Conservation (phyloP, 495 filamentous ascomycete genomes). For the Amphirosellinia nigrospora region DNA sequence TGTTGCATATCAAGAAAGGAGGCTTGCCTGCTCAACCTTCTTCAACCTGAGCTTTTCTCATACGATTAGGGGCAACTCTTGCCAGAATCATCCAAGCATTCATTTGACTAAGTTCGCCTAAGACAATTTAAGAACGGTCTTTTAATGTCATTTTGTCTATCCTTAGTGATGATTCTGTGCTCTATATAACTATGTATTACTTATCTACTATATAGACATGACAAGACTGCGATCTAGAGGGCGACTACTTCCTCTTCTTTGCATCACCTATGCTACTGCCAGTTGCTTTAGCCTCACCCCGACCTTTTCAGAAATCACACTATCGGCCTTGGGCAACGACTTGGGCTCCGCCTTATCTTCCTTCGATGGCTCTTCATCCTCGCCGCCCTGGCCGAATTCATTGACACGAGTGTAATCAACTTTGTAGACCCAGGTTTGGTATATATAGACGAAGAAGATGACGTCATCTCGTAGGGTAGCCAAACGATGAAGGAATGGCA, state of each 20-base stretch:
- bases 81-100: not conserved
- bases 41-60: not conserved
- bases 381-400: conserved; percentile 97
- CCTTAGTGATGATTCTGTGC: not conserved
- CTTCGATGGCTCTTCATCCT: conserved; percentile 66
- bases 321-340: conserved; percentile 32
- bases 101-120: not conserved
- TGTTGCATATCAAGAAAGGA: not conserved
- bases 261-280: conserved; percentile 51
- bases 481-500: conserved; percentile 94
- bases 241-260: conserved; percentile 55
- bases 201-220: not conserved
- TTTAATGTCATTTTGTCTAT: not conserved
- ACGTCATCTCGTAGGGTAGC: conserved; percentile 94
- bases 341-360: conserved; percentile 32
- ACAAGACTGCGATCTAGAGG: not conserved
- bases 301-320: conserved; percentile 31
- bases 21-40: not conserved
- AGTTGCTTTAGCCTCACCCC: conserved; percentile 43
- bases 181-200: not conserved
- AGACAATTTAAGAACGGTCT: not conserved
- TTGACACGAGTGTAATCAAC: conserved; percentile 92
- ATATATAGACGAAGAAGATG: conserved; percentile 98
- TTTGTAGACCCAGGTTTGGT: conserved; percentile 92
- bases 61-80: not conserved